phyloP scores from a whole-genome alignment of 73 alveolate genomes.

The Paraurostyla sp. region DNA sequence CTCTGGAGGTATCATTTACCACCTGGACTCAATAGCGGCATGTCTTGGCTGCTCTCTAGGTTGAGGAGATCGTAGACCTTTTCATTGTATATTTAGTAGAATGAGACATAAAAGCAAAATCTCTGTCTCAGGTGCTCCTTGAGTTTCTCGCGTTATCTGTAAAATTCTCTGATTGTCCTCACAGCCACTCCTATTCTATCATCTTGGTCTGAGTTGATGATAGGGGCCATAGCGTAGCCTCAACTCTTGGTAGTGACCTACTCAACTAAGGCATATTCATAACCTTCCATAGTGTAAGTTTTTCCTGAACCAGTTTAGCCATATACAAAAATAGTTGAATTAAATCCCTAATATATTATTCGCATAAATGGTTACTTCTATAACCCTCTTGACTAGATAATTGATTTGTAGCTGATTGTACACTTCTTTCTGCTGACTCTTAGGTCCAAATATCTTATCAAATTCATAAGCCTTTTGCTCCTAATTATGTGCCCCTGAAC shows the following conservation, averaged over 20 bases:
- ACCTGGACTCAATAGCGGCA: too few species aligned
- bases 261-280: conserved; percentile 29
- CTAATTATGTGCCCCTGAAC: background rate
- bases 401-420: conserved; percentile 37
- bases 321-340: conserved; percentile 66
- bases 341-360: conserved; percentile 38
- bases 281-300: conserved; percentile 76
- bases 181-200: conserved; percentile 29
- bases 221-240: background rate
- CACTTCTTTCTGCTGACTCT: conserved; percentile 29
- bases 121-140: background rate
- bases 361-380: conserved; percentile 4
- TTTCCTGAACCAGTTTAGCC: conserved; percentile 78
- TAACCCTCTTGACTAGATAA: conserved; percentile 54
- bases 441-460: conserved; percentile 59
- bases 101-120: conserved; percentile 4
- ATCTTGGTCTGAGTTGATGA: background rate
- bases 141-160: background rate
- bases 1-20: background rate
- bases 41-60: background rate
- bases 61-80: conserved; percentile 53
- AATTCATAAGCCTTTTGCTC: conserved; percentile 28
- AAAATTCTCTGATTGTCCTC: conserved; percentile 36
- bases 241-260: background rate
- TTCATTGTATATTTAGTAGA: conserved; percentile 62